phyloP scores from a whole-genome alignment of 495 filamentous ascomycete genomes.

The Neurospora sublineolata region DNA sequence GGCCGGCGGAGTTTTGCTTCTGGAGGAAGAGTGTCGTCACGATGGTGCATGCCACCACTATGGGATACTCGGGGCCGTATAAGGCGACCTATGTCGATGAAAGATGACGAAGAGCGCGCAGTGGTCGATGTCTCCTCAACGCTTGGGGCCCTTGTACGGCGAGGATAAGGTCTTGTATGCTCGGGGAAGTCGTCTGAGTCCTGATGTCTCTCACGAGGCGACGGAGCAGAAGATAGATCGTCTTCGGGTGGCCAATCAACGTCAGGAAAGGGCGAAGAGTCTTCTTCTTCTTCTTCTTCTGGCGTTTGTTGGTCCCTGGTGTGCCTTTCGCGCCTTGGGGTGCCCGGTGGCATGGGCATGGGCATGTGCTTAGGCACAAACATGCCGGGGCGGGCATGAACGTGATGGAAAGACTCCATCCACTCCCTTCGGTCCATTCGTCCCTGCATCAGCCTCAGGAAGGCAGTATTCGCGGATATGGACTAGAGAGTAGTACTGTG shows the following conservation, averaged over 20 bases:
- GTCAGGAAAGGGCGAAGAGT: slow-evolving; percentile 19
- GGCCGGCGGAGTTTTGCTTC: not conserved
- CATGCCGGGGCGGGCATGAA: not conserved
- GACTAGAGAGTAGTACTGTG: not conserved
- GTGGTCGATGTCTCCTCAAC: not conserved
- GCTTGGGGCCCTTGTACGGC: not conserved
- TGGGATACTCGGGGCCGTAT: not conserved
- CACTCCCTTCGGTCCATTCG: slow-evolving; percentile 24
- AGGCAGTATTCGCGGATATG: slow-evolving; percentile 1
- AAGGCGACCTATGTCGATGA: not conserved
- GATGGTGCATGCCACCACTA: not conserved
- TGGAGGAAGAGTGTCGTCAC: not conserved
- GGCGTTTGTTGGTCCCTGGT: slow-evolving; percentile 19
- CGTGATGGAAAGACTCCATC: not conserved
- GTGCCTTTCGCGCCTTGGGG: slow-evolving; percentile 19
- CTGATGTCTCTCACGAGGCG: slow-evolving; percentile 26
- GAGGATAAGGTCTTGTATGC: not conserved
- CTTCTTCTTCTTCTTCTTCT: slow-evolving; percentile 28
- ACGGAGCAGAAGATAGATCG: slow-evolving; percentile 25
- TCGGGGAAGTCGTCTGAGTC: not conserved
- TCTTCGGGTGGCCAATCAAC: slow-evolving; percentile 31
- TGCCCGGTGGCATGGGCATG: not conserved
- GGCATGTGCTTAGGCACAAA: not conserved
- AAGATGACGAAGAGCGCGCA: not conserved
- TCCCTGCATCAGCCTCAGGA: slow-evolving; percentile 27